Conservation (phyloP, 768 basidiomycete species). For the Russula brevipes region DNA sequence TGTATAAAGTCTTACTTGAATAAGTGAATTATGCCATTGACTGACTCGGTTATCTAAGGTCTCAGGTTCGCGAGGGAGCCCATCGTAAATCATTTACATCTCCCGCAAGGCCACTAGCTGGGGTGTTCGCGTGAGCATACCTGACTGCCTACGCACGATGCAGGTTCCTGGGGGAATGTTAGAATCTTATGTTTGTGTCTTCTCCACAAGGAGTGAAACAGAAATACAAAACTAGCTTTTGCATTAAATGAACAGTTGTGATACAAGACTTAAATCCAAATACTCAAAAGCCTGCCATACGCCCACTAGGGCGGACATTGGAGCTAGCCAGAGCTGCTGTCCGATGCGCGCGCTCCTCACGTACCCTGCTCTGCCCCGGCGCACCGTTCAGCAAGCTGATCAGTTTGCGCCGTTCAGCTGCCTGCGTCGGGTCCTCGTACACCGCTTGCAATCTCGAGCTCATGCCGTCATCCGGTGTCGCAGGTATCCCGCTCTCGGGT, state of each 20-base stretch:
- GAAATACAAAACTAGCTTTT: constrained; percentile 5
- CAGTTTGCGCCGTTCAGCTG: constrained; percentile 22
- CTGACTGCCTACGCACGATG: background rate
- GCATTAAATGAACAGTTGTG: constrained; percentile 2
- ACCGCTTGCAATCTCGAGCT: constrained; percentile 20
- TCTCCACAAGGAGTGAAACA: background rate
- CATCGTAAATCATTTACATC: background rate
- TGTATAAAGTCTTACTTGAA: background rate
- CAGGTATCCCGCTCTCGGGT: constrained; percentile 3
- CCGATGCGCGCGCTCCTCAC: constrained; percentile 1
- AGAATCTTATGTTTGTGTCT: background rate
- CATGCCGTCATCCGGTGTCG: constrained; percentile 5
- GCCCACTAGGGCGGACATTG: background rate
- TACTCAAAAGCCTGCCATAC: constrained; percentile 17
- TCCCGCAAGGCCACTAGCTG: background rate
- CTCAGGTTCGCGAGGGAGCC: background rate
- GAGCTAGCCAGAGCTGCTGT: background rate
- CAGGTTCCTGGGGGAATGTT: no score
- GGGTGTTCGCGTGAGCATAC: background rate
- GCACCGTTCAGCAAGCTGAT: constrained; percentile 23
- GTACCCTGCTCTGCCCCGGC: constrained; percentile 15
- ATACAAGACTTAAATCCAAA: background rate
- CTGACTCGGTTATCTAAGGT: background rate
- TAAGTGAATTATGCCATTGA: background rate
- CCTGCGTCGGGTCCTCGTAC: constrained; percentile 25